Base-by-base conservation (phyloP, 257 asterid genomes). In the Solanum okadae region DNA sequence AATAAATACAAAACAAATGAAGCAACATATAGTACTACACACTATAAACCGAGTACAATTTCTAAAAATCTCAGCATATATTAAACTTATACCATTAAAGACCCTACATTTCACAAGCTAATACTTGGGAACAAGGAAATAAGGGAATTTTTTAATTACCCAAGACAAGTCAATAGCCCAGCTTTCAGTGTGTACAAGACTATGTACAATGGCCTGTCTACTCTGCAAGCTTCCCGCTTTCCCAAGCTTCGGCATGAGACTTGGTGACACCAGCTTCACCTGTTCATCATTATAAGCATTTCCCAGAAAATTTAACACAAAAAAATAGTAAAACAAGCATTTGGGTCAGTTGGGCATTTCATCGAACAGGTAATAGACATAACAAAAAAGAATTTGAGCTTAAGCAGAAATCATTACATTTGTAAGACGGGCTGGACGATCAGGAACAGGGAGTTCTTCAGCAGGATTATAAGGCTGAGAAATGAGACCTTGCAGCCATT, bases 81-180 rank as follows among this genome's bases (percentile, higher is more conserved):
- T 29, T 6, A 52, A 18, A 6, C n/a, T 82, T 18, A 56, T 7
- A 79, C 31, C 86, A 81, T 29, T 22, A 10, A 46, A 81, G 67
- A 49, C 29, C 63, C 63, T 44, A 44, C 0, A 10, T 9, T 49
- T 82, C 44, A 82, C 70, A 20, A 29, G 86, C 44, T 29, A 82
- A 82, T 16, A 23, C 65, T 63, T 31, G 70, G 44, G 25, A n/a
- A 14, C 6, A 31, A 71, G 12, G 84, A 27, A 65, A 83, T 40
- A 76, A 59, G n/a, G 63, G 38, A 31, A 5, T 35, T 31, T 29
- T 10, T n/a, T 6, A 40, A 75, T 11, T 93, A 96, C 98, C 99
- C 99, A 97, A 78, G 99, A 96, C 88, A 97, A 94, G 93, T 96
- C 98, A 88, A 97, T 93, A 63, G 99, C 99, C 99, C 99, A 97